Percentiles rank a stretch among this genome's conserved stretches.
Evolutionary conservation across 75 land plant genomes (phyloP).

Genomic region (Pinus albicaulis): DNA sequence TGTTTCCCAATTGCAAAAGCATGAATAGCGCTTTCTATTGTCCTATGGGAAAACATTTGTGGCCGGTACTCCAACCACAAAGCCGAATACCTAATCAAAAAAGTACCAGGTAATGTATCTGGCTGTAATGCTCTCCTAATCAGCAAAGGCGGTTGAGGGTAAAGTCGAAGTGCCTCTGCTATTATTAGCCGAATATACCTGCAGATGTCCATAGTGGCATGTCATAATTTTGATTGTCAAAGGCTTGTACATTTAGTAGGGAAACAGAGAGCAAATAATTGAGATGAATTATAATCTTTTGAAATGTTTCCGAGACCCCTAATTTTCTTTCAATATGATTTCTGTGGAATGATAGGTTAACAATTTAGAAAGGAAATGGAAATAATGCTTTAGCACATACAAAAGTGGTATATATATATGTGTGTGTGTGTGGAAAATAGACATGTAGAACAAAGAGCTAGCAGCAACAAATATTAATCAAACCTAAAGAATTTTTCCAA

Average conservation of each 20-base stretch:
- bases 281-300: neutral
- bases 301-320: neutral
- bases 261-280: neutral
- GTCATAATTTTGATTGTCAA: neutral
- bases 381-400: neutral
- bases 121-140: constrained; percentile 83
- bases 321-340: neutral
- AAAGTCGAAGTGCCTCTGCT: constrained; percentile 88
- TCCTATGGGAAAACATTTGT: neutral
- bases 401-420: neutral
- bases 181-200: constrained; percentile 85
- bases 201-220: constrained; percentile 1
- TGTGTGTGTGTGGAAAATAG: constrained; percentile 1
- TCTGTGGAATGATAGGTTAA: neutral
- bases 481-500: neutral
- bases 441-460: neutral
- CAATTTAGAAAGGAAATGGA: neutral
- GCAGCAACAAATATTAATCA: neutral
- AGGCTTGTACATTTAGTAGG: neutral
- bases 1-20: neutral
- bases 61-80: neutral
- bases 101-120: constrained; percentile 87
- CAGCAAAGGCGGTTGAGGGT: constrained; percentile 99
- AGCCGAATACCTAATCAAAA: neutral
- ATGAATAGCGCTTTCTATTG: neutral